phyloP scores from a whole-genome alignment of 2,329 filamentous ascomycete species.

The Pseudogymnoascus sp. region DNA sequence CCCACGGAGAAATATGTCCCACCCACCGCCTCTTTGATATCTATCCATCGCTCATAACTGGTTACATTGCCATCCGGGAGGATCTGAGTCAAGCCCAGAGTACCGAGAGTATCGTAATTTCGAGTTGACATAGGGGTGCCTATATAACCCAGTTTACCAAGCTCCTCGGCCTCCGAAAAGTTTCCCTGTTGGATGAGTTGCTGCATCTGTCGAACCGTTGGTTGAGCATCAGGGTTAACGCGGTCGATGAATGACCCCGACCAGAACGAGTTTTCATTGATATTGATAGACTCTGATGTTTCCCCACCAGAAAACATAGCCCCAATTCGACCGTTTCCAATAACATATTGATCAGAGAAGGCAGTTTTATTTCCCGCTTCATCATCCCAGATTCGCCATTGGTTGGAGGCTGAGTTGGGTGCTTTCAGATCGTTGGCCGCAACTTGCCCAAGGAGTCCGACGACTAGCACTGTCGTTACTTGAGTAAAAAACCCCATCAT shows the following conservation, averaged over 20 bases:
- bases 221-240: conserved; percentile 29
- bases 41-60: conserved; percentile 22
- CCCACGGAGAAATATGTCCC: conserved; percentile 16
- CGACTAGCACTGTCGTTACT: not conserved
- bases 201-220: conserved; percentile 31
- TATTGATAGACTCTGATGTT: conserved; percentile 32
- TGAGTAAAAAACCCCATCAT: not conserved
- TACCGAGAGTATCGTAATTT: conserved; percentile 31
- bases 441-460: not conserved
- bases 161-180: conserved; percentile 30
- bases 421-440: not conserved
- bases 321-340: conserved; percentile 37
- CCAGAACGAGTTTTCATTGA: conserved; percentile 42
- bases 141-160: conserved; percentile 30
- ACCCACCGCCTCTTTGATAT: conserved; percentile 15
- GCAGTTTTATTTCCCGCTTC: conserved; percentile 28
- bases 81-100: conserved; percentile 26
- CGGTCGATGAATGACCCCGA: conserved; percentile 35
- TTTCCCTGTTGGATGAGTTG: conserved; percentile 31
- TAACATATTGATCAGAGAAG: conserved; percentile 25
- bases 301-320: conserved; percentile 35
- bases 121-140: conserved; percentile 33
- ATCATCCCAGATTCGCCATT: not conserved
- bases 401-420: not conserved
- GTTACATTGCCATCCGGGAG: conserved; percentile 16